Percentiles rank a stretch among this genome's conserved stretches.
phyloP scores from a whole-genome alignment of 2,329 filamentous ascomycete species.

The Diaporthe destruens region DNA sequence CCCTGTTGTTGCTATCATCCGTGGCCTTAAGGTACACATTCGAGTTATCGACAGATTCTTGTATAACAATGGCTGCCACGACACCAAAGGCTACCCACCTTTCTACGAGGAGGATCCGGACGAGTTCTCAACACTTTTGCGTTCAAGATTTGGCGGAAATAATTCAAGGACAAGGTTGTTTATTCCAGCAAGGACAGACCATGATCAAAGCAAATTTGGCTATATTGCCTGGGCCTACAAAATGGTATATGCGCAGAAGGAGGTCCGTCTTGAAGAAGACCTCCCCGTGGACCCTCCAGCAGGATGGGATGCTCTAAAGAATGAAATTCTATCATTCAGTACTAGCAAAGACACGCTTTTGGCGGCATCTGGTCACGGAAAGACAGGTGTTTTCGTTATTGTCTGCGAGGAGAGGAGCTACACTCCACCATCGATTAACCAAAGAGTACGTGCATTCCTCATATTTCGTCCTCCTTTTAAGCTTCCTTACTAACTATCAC shows the following conservation, averaged over 20 bases:
- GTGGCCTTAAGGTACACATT: not conserved
- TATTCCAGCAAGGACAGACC: not conserved
- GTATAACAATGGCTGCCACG: not conserved
- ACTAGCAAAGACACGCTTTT: not conserved
- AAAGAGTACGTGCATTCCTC: not conserved
- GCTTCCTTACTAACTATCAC: not conserved
- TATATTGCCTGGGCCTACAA: constrained; percentile 6
- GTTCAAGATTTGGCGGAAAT: not conserved
- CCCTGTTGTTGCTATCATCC: not conserved
- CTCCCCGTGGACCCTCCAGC: not conserved
- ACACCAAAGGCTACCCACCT: not conserved
- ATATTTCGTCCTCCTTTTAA: not conserved
- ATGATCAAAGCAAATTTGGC: not conserved
- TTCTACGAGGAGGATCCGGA: not conserved
- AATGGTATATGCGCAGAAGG: not conserved
- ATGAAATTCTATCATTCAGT: not conserved
- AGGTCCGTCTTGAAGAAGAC: not conserved
- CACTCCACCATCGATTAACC: not conserved
- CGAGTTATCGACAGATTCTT: constrained; percentile 3
- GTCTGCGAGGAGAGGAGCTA: not conserved
- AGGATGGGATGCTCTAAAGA: not conserved
- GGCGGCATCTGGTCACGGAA: not conserved
- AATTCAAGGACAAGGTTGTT: not conserved
- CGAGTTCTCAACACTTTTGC: not conserved
- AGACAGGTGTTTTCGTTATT: not conserved